Conservation (phyloP, 257 asterid species). For the Thymus quinquecostatus region DNA sequence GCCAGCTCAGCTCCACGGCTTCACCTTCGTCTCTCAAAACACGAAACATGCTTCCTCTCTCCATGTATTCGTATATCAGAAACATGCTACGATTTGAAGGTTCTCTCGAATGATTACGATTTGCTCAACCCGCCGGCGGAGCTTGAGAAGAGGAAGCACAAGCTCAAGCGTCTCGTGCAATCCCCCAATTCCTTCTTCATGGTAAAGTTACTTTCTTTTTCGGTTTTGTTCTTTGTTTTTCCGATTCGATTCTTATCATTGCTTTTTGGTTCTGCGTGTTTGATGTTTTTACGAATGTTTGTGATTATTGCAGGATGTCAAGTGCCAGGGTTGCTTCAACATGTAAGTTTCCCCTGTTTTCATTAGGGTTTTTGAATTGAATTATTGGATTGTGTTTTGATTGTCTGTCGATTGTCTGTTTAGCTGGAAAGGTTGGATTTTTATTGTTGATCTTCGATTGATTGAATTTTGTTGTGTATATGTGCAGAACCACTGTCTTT, state of each 20-base stretch:
- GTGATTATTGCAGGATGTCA: conserved; percentile 36
- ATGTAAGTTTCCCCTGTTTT: conserved; percentile 57
- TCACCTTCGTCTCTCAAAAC: no score
- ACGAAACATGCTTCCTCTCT: no score
- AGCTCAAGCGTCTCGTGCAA: conserved; percentile 57
- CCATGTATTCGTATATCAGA: no score
- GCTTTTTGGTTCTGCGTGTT: not conserved
- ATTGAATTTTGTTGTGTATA: not conserved
- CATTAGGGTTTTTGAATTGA: not conserved
- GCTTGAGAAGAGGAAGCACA: conserved; percentile 78
- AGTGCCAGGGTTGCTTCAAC: conserved; percentile 72
- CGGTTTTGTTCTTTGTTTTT: not conserved
- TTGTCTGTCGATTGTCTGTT: not conserved
- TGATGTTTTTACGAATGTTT: not conserved
- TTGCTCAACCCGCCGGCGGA: conserved; percentile 73
- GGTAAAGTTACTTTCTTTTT: not conserved
- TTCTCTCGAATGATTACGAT: conserved; percentile 58
- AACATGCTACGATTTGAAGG: conserved; percentile 36
- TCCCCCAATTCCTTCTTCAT: conserved; percentile 32
- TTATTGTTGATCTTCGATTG: not conserved
- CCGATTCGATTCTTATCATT: not conserved
- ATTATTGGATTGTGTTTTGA: not conserved
- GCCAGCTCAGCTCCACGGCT: no score
- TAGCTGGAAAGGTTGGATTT: no score
- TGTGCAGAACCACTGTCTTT: conserved; percentile 27